Conservation (phyloP, 371 early-diverging fungal species). For the Rhizopus microsporus region DNA sequence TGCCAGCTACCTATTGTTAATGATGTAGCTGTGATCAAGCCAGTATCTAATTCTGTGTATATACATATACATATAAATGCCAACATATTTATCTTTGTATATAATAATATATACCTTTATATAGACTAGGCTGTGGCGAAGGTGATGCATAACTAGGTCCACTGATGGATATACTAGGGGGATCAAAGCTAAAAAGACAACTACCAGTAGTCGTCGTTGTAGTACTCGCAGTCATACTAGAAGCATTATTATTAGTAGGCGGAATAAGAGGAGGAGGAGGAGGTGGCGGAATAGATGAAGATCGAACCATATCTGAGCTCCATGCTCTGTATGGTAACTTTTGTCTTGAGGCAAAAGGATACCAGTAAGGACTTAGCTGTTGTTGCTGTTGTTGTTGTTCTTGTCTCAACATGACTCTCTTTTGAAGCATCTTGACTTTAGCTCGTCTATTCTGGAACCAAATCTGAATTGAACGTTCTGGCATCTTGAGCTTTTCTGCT, state of each 20-base stretch:
- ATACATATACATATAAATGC: background rate
- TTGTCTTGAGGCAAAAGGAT: background rate
- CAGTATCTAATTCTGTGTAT: constrained; percentile 3
- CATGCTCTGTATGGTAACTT: constrained; percentile 42
- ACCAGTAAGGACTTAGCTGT: constrained; percentile 7
- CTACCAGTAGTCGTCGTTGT: background rate
- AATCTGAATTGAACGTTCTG: constrained; percentile 93
- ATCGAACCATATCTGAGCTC: constrained; percentile 39
- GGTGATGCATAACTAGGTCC: constrained; percentile 23
- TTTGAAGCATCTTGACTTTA: constrained; percentile 79
- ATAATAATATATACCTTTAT: constrained; percentile 17
- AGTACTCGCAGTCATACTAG: no score
- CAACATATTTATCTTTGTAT: background rate
- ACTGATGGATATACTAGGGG: constrained; percentile 16
- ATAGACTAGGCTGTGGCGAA: constrained; percentile 20
- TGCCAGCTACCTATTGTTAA: constrained; percentile 79
- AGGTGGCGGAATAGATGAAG: constrained; percentile 19
- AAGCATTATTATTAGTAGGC: background rate
- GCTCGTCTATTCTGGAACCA: constrained; percentile 99
- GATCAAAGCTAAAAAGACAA: background rate
- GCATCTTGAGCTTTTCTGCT: constrained; percentile 87
- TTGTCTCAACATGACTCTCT: constrained; percentile 53
- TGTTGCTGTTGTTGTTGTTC: constrained; percentile 28
- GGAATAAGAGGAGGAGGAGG: constrained; percentile 14
- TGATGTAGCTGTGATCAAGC: constrained; percentile 50